phyloP scores from a whole-genome alignment of 352 stramenopile genomes.

The Globisporangium sylvaticum region DNA sequence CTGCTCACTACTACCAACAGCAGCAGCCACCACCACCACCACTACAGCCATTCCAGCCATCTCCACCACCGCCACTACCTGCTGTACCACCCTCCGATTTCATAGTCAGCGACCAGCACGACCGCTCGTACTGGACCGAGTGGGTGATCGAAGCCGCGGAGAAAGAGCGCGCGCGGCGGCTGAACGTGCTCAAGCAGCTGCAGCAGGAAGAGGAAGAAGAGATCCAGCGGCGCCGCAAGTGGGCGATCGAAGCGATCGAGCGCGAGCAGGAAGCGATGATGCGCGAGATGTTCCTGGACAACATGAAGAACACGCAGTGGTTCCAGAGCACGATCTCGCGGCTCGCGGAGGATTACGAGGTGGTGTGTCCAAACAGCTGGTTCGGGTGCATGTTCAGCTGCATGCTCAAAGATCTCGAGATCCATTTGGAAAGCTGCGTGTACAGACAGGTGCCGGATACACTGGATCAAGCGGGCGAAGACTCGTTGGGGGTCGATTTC shows the following conservation, averaged over 20 bases:
- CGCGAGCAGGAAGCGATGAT: slow-evolving; percentile 80
- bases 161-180: slow-evolving; percentile 61
- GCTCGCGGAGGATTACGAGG: slow-evolving; percentile 77
- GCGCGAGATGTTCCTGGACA: slow-evolving; percentile 81
- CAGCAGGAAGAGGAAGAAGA: slow-evolving; percentile 77
- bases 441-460: slow-evolving; percentile 78
- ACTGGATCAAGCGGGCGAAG: slow-evolving; percentile 57
- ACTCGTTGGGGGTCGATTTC: slow-evolving; percentile 50
- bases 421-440: slow-evolving; percentile 57
- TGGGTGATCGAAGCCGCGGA: slow-evolving; percentile 81
- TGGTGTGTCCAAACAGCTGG: slow-evolving; percentile 84
- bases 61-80: background rate
- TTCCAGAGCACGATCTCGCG: slow-evolving; percentile 83
- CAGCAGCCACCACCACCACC: background rate
- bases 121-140: slow-evolving; percentile 75
- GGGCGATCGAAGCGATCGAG: slow-evolving; percentile 78
- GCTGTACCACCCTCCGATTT: background rate
- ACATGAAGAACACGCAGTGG: slow-evolving; percentile 89
- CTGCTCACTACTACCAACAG: background rate
- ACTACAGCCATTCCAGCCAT: background rate
- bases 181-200: slow-evolving; percentile 64
- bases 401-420: slow-evolving; percentile 77
- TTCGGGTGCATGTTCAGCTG: slow-evolving; percentile 85
- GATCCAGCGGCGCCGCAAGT: slow-evolving; percentile 52
- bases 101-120: slow-evolving; percentile 12